phyloP scores from a whole-genome alignment of 768 basidiomycete species.

The Lentinus tigrinus region DNA sequence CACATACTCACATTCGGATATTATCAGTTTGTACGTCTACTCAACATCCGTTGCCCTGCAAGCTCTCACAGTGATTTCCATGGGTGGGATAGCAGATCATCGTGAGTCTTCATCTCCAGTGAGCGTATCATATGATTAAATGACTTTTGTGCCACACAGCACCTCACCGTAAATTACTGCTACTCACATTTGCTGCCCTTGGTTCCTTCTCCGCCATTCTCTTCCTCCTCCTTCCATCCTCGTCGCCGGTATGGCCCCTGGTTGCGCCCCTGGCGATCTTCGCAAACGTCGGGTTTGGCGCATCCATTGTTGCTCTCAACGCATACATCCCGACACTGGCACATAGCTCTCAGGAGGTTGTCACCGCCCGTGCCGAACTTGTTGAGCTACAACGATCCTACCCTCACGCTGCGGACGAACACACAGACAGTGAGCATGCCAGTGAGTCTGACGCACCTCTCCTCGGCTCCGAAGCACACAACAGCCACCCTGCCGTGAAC shows the following conservation, averaged over 20 bases:
- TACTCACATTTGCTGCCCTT: slow-evolving; percentile 69
- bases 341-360: slow-evolving; percentile 60
- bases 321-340: slow-evolving; percentile 81
- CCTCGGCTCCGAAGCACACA: slow-evolving; percentile 1
- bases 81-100: slow-evolving; percentile 89
- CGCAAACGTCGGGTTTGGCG: slow-evolving; percentile 86
- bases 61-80: slow-evolving; percentile 92
- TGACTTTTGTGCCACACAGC: slow-evolving; percentile 42
- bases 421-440: slow-evolving; percentile 1
- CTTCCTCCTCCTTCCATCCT: slow-evolving; percentile 74
- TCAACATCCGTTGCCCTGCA: slow-evolving; percentile 88
- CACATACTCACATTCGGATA: too few species aligned
- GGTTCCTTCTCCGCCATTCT: slow-evolving; percentile 68
- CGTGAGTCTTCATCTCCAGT: slow-evolving; percentile 48
- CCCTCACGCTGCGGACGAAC: background rate
- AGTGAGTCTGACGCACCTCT: slow-evolving; percentile 15
- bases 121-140: background rate
- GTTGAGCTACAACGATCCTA: background rate
- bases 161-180: slow-evolving; percentile 71
- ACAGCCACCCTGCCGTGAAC: slow-evolving; percentile 15
- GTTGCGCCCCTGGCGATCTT: slow-evolving; percentile 68
- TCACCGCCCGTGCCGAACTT: slow-evolving; percentile 37
- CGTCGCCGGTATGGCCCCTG: slow-evolving; percentile 67
- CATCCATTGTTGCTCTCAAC: slow-evolving; percentile 86
- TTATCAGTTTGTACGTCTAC: slow-evolving; percentile 83